These are phyloP conservation scores for Backusella macrospora DNA, from an alignment of 192 early-diverging fungal genomes.

Conservation along the genomic window DNA sequence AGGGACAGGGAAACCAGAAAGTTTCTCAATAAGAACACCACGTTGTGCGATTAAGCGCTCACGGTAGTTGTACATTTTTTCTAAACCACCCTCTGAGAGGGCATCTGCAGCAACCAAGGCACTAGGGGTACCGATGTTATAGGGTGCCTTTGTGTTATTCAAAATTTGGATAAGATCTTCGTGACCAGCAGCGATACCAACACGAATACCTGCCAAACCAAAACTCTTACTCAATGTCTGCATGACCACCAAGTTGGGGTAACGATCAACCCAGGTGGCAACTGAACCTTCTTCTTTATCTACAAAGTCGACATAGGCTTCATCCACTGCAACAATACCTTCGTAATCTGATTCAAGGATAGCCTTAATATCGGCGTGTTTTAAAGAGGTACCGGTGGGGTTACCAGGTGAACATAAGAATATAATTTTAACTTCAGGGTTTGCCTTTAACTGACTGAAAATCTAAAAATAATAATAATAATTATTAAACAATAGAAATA, in stretches of 20 bases:
- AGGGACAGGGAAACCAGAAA: slow-evolving; percentile 55
- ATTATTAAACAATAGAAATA: slow-evolving; percentile 24
- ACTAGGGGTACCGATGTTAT: slow-evolving; percentile 93
- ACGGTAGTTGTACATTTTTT: slow-evolving; percentile 68
- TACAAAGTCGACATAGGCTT: slow-evolving; percentile 98
- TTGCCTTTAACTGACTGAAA: slow-evolving; percentile 56
- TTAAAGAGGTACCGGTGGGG: slow-evolving; percentile 89
- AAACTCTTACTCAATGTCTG: slow-evolving; percentile 99
- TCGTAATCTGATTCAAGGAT: slow-evolving; percentile 72
- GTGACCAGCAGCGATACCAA: slow-evolving; percentile 85
- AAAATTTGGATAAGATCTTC: slow-evolving; percentile 83
- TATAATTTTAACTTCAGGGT: slow-evolving; percentile 85
- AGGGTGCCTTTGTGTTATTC: slow-evolving; percentile 99
- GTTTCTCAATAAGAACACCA: slow-evolving; percentile 59
- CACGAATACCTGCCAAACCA: slow-evolving; percentile 93
- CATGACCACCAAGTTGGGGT: slow-evolving; percentile 94
- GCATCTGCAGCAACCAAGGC: slow-evolving; percentile 80
- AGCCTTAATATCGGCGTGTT: slow-evolving; percentile 63
- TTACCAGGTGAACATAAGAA: slow-evolving; percentile 99
- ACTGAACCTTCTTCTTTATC: slow-evolving; percentile 68
- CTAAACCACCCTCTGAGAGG: slow-evolving; percentile 68
- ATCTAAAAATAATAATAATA: slow-evolving; percentile 22
- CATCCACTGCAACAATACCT: slow-evolving; percentile 96
- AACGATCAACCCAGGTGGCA: slow-evolving; percentile 76
- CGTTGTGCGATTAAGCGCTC: slow-evolving; percentile 67